Evolutionary conservation across 1,284 basidiomycete species (phyloP).

Genomic region (Ceratobasidium sp.): DNA sequence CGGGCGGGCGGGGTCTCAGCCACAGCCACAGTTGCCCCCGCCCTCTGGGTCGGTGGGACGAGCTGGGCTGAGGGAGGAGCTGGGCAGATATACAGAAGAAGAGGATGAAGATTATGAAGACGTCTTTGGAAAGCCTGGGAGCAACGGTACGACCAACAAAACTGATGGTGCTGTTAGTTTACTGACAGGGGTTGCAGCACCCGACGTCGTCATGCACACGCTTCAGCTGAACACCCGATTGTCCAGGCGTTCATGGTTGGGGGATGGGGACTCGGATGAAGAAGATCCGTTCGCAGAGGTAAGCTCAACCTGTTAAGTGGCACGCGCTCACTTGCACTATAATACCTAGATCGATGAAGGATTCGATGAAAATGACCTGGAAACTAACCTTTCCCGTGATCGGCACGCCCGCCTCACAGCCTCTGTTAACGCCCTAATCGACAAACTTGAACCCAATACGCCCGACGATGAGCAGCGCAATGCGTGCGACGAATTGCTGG

Average conservation of each 20-base stretch:
- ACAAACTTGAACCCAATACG: constrained; percentile 82
- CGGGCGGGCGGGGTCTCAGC: constrained; percentile 13
- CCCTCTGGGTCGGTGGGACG: constrained; percentile 72
- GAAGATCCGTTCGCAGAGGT: constrained; percentile 96
- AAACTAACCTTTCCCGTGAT: constrained; percentile 89
- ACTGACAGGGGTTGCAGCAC: constrained; percentile 56
- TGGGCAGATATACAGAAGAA: constrained; percentile 85
- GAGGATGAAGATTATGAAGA: constrained; percentile 91
- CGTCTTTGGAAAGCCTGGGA: constrained; percentile 82
- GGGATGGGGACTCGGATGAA: constrained; percentile 84
- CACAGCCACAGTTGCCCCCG: constrained; percentile 63
- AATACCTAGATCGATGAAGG: constrained; percentile 84
- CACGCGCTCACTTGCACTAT: constrained; percentile 7
- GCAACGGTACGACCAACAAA: constrained; percentile 63
- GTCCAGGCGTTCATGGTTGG: constrained; percentile 90
- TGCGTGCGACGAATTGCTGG: constrained; percentile 85
- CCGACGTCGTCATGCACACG: constrained; percentile 71
- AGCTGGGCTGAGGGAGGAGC: constrained; percentile 70
- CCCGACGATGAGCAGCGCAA: constrained; percentile 83
- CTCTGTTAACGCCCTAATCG: constrained; percentile 84
- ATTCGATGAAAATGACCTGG: constrained; percentile 86
- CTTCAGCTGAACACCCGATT: constrained; percentile 84
- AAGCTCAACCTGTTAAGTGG: constrained; percentile 47
- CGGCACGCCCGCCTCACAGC: constrained; percentile 88
- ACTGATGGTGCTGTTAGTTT: background rate